These are phyloP conservation scores for Podospora appendiculata DNA, from an alignment of 495 filamentous ascomycete genomes.

Conservation along the genomic window DNA sequence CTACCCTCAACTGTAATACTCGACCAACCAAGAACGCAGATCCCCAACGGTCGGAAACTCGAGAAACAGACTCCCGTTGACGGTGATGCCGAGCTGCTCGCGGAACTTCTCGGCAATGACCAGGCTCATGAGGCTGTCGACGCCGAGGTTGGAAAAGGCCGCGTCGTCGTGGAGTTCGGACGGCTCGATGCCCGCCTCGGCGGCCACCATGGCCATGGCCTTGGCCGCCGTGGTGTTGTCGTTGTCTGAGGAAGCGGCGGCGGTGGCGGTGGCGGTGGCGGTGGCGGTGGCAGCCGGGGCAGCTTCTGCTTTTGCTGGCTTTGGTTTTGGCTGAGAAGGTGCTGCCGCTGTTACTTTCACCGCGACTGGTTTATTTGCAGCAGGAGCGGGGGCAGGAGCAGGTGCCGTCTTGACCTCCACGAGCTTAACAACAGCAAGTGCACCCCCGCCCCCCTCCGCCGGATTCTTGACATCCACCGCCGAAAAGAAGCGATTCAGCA, in stretches of 20 bases:
- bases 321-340: neutral
- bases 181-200: conserved; percentile 5
- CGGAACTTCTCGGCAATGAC: conserved; percentile 31
- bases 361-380: neutral
- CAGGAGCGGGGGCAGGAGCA: neutral
- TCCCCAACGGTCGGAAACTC: conserved; percentile 13
- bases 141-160: conserved; percentile 32
- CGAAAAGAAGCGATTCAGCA: conserved; percentile 48
- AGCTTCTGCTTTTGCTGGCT: neutral
- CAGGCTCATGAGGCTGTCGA: conserved; percentile 42
- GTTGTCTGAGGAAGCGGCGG: no score
- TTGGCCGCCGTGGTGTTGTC: neutral
- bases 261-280: neutral
- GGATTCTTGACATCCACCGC: neutral
- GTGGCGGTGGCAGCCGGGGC: no score
- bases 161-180: conserved; percentile 38
- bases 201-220: conserved; percentile 4
- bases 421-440: neutral
- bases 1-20: conserved; percentile 4
- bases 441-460: neutral
- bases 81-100: conserved; percentile 38
- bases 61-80: conserved; percentile 25
- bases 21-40: conserved; percentile 10
- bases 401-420: neutral
- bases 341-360: neutral